Percentiles rank a stretch among this genome's conserved stretches.
Conservation (phyloP, 176 grass and related monocot species). For the Oropetium thomaeum region DNA sequence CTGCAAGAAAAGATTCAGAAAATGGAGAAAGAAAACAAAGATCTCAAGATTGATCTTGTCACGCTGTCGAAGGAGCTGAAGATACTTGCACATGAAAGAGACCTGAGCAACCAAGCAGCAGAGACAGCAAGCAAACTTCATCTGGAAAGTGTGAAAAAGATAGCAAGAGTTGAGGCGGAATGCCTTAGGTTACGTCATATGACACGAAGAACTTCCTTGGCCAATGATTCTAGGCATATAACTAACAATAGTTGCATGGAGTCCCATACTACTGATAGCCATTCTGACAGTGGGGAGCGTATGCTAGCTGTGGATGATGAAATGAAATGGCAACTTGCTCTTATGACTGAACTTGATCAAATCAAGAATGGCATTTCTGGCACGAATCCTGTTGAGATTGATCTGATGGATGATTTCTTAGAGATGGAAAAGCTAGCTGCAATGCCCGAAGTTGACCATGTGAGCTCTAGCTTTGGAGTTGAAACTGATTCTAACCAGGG, state of each 20-base stretch:
- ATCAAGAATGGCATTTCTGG: conserved; percentile 51
- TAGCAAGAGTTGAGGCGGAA: conserved; percentile 77
- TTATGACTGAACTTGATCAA: conserved; percentile 82
- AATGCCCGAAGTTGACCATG: conserved; percentile 49
- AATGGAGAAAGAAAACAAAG: conserved; percentile 60
- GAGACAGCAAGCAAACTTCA: conserved; percentile 94
- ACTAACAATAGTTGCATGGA: conserved; percentile 47
- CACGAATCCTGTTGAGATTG: conserved; percentile 61
- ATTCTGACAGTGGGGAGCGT: conserved; percentile 71
- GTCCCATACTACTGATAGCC: conserved; percentile 76
- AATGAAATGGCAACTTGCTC: conserved; percentile 69
- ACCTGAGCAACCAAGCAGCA: conserved; percentile 85
- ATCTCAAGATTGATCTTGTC: conserved; percentile 54
- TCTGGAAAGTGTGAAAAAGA: conserved; percentile 83
- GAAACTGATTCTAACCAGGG: conserved; percentile 57
- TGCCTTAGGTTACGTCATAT: conserved; percentile 61
- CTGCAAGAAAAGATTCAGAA: conserved; percentile 53
- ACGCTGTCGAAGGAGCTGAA: conserved; percentile 51
- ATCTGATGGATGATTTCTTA: conserved; percentile 97
- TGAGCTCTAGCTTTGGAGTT: conserved; percentile 36
- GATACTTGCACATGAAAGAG: conserved; percentile 67
- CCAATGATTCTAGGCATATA: conserved; percentile 41
- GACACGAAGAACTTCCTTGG: conserved; percentile 37
- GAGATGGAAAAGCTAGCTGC: conserved; percentile 94
- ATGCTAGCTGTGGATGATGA: conserved; percentile 63